Conservation (phyloP, 768 basidiomycete species). For the Clathrus columnatus region DNA sequence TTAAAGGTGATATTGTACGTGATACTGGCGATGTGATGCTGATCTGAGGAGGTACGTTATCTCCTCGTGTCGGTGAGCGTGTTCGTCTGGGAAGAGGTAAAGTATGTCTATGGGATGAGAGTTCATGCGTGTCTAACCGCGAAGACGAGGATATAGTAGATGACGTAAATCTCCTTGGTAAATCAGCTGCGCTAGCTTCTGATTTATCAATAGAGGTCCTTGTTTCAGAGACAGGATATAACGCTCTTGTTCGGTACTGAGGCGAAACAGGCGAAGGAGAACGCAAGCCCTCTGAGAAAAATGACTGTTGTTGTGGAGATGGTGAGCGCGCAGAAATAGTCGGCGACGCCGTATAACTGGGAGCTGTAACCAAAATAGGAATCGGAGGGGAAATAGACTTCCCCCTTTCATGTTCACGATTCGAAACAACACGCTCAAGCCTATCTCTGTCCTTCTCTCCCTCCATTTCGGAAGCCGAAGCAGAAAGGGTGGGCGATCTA, state of each 20-base stretch:
- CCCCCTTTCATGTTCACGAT: background rate
- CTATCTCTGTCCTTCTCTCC: background rate
- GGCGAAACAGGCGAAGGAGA: background rate
- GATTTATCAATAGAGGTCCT: background rate
- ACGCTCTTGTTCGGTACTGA: background rate
- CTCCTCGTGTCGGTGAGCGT: no score
- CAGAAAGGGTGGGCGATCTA: background rate
- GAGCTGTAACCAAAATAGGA: background rate
- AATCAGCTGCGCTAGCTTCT: no score
- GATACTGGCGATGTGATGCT: no score
- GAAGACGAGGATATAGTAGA: no score
- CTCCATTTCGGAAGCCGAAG: background rate
- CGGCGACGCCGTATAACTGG: background rate
- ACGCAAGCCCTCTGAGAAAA: background rate
- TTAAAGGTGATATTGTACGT: background rate
- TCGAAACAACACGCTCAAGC: background rate
- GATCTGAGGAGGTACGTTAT: no score
- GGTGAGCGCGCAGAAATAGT: background rate
- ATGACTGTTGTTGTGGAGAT: background rate
- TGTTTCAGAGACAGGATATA: background rate
- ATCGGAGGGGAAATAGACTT: background rate
- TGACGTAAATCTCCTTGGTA: no score
- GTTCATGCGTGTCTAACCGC: no score
- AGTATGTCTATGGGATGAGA: no score
- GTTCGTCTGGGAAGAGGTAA: no score